phyloP scores from a whole-genome alignment of 129 eudicot genomes.

The Gnaphalium uliginosum region DNA sequence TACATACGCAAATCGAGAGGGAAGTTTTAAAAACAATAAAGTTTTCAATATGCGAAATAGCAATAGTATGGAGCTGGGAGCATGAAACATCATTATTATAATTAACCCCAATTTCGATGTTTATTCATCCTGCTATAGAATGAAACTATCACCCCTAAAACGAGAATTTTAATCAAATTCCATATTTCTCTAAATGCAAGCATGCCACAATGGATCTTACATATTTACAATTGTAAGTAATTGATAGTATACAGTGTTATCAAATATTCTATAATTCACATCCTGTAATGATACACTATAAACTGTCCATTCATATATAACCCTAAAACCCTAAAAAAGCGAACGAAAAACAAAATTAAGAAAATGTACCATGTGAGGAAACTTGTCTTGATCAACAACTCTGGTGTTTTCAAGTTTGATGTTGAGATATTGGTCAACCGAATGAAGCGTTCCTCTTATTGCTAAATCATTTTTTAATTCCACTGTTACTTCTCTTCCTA shows the following conservation, averaged over 20 bases:
- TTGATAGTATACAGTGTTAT: neutral
- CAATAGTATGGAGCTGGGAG: neutral
- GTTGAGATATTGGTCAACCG: slow-evolving; percentile 95
- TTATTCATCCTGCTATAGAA: neutral
- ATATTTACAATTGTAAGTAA: neutral
- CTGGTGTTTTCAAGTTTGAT: slow-evolving; percentile 96
- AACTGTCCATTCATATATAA: neutral
- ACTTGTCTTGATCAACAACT: slow-evolving; percentile 98
- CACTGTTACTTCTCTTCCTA: slow-evolving; percentile 94
- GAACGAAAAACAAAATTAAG: neutral
- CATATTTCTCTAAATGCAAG: neutral
- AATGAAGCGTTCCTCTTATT: slow-evolving; percentile 91
- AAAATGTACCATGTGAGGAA: slow-evolving; percentile 85
- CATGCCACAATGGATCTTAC: neutral
- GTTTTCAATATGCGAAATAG: neutral
- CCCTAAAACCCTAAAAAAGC: slow-evolving; percentile 10
- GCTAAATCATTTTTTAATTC: slow-evolving; percentile 96
- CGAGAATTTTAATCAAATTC: too few relatives aligned
- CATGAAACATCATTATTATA: slow-evolving; percentile 2
- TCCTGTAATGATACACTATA: neutral
- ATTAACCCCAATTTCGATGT: neutral
- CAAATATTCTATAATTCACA: neutral
- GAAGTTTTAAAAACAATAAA: neutral
- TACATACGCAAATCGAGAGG: neutral
- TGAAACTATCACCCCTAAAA: neutral